Evolutionary conservation across 2,329 filamentous ascomycete species (phyloP), one percentile per base, ranked within the genome.

Genomic region (Bipolaris zeicola): DNA sequence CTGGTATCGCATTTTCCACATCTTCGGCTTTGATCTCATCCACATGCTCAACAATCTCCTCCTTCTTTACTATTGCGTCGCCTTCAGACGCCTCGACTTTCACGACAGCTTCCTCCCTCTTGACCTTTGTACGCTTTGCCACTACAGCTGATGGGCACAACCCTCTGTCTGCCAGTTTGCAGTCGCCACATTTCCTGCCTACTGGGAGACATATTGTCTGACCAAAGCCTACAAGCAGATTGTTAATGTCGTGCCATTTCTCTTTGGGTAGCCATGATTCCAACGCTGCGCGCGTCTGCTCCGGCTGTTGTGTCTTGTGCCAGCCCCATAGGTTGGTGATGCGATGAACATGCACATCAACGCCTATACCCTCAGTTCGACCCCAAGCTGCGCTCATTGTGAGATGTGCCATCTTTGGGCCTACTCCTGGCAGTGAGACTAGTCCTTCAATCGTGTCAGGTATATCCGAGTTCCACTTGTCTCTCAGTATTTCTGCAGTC

Each of bases 301-400:
- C 93, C 0, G 93, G 93, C 11, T 81, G 89, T 67, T 86, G 88
- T 2, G 89, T 94, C 74, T 85, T 86, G 74, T 96, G 86, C 93
- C 93, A 97, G 3, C 91, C 90, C 92, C 92, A 96, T 26, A 96
- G 81, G 77, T 96, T 96, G 49, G 92, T 94, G 76, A 97, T 96
- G 52, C 93, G 89, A 77, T 96, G 93, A 3, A 97, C 93, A 76
- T 97, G 93, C 5, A 96, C 92, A 74, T 97, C 93, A 46, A 97
- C 93, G 24, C 93, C 93, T 62, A 97, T 96, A 6, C 93, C 93
- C 64, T 88, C 83, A 47, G 86, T 82, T 42, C 82, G 79, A 2
- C 86, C 86, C 89, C 89, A 83, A 69, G 89, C 91, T 0, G 89
- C 89, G 44, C 88, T 89, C 80, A 96, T 85, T 73, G 90, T 94